phyloP scores from a whole-genome alignment of 257 asterid genomes.

The Solanum bulbocastanum region DNA sequence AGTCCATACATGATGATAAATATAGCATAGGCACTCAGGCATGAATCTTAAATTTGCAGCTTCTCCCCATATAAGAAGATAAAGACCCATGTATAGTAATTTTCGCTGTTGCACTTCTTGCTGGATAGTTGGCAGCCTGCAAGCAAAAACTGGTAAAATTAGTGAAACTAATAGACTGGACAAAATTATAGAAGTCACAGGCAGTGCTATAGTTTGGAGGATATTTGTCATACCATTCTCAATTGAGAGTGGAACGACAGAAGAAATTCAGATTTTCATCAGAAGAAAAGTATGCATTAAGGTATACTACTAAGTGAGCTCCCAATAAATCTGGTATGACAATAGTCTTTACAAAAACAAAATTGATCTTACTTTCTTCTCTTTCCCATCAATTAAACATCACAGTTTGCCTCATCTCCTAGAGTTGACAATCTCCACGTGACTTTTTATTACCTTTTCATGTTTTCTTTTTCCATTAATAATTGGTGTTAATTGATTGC shows the following conservation, averaged over 20 bases:
- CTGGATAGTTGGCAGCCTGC: slow-evolving; percentile 95
- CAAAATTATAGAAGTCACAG: neutral
- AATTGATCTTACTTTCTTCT: neutral
- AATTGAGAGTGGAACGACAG: neutral
- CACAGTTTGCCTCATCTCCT: neutral
- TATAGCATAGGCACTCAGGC: slow-evolving; percentile 98
- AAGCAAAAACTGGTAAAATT: slow-evolving; percentile 12
- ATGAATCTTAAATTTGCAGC: slow-evolving; percentile 95
- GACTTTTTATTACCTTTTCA: neutral
- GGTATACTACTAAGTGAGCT: neutral
- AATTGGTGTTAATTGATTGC: neutral
- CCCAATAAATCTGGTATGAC: neutral
- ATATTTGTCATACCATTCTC: neutral
- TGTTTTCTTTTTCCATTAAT: neutral
- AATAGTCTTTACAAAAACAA: neutral
- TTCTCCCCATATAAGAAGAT: slow-evolving; percentile 99
- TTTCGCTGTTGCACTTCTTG: slow-evolving; percentile 98
- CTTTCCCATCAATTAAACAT: neutral
- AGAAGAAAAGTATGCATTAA: neutral
- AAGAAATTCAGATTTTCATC: neutral
- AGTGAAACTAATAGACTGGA: neutral
- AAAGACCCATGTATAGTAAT: slow-evolving; percentile 84
- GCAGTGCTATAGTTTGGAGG: neutral
- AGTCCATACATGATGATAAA: slow-evolving; percentile 79
- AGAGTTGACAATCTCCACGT: neutral